Evolutionary conservation across 2,329 filamentous ascomycete genomes (phyloP), one percentile per base, ranked within the genome.

Genomic region (Cytospora piceae): DNA sequence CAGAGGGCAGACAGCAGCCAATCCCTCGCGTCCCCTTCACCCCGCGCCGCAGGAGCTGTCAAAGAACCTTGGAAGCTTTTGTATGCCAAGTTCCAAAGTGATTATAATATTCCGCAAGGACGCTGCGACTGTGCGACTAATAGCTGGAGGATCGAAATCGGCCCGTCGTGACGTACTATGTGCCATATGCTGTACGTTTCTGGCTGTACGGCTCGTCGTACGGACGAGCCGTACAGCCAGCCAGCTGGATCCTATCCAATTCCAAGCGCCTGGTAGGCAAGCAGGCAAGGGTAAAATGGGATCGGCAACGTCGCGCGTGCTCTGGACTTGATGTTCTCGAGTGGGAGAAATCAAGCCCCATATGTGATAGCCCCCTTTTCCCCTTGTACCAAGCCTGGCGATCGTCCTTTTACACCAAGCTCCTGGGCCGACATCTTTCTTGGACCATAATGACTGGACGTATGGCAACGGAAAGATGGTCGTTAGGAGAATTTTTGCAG

Each of bases 271-370:
- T 34, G 32, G 32, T 15, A 14, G 20, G n/a, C 42, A 46, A n/a
- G 22, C 22, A 24, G n/a, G 9, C 17, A 49, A 49, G n/a, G n/a
- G 53, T 52, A 27, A 63, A 52, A 57, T 62, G 52, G 49, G 60
- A 62, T 62, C 60, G 52, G 60, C 59, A 62, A 31, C 27, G 46
- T 46, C 34, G 51, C 51, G 34, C 51, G 52, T 55, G 34, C 49
- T 56, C 39, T 37, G 24, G 52, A 31, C 52, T 56, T 62, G 52
- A n/a, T 55, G 37, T 37, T 55, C 46, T 46, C 34, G 29, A 49
- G 52, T 49, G 60, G 37, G 37, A 24, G 55, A 49, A 57, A 56
- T 27, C 37, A 62, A 51, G 60, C 39, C 60, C 56, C 29, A 37
- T 20, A 42, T n/a, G 20, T 20, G 15, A 42, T 51, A 51, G 27